Evolutionary conservation across 2,329 filamentous ascomycete species (phyloP).

Genomic region (Fusarium agapanthi): DNA sequence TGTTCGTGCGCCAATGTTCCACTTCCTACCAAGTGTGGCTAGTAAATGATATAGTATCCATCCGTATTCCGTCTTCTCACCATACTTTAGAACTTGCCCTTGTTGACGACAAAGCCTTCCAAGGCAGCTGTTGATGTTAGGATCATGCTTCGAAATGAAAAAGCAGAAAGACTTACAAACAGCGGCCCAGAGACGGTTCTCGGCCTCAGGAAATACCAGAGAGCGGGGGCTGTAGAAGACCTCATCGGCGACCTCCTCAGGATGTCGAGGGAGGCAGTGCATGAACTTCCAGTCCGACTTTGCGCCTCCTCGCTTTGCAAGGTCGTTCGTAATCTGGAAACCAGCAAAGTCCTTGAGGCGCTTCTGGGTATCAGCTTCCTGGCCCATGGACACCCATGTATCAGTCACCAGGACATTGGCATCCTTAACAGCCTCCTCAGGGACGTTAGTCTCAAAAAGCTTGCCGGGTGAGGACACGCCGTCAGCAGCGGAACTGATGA

Average conservation of each 20-base stretch:
- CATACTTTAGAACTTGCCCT: constrained; percentile 71
- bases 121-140: constrained; percentile 66
- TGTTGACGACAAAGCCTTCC: constrained; percentile 93
- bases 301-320: constrained; percentile 85
- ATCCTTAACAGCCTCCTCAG: constrained; percentile 84
- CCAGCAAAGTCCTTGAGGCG: constrained; percentile 83
- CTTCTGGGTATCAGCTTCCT: constrained; percentile 84
- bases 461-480: constrained; percentile 68
- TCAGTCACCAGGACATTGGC: constrained; percentile 95
- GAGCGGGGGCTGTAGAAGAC: constrained; percentile 90
- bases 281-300: constrained; percentile 96
- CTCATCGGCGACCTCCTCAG: constrained; percentile 91
- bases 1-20: constrained; percentile 39
- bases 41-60: constrained; percentile 20
- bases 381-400: constrained; percentile 98
- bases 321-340: constrained; percentile 88
- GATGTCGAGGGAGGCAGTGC: constrained; percentile 94
- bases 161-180: constrained; percentile 65
- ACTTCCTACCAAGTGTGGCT: constrained; percentile 13
- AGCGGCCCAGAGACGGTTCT: constrained; percentile 93
- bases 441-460: constrained; percentile 78
- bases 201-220: constrained; percentile 91
- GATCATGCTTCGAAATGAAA: not conserved
- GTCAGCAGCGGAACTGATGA: constrained; percentile 72
- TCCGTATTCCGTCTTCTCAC: not conserved